Base-by-base conservation (phyloP, 139 green algal genomes). In the Tetradesmus obliquus region DNA sequence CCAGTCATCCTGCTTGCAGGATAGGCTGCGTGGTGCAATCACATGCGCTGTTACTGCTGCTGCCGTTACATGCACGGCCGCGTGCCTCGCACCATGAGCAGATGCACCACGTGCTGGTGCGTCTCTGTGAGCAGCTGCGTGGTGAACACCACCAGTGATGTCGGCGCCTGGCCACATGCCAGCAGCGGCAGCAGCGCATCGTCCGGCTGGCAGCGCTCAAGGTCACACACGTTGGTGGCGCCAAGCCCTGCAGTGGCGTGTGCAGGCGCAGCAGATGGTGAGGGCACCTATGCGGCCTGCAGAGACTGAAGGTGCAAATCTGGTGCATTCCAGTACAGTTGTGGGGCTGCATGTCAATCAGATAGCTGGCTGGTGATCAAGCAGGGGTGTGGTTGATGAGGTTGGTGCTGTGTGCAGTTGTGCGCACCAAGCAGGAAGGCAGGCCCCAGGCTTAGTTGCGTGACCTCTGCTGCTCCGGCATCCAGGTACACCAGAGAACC, bases 111-210 rank as follows among this genome's bases (percentile, higher is more conserved):
- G 19, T 71, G 60, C 2, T 57, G 89, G 55, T 94, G 94, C 9
- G 79, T 71, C 17, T 94, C 93, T 57, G 93, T 92, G 15, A 96
- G 91, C 86, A 95, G 93, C 82, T 91, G 88, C 19, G 93, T 95
- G 15, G 84, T 93, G 20, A 93, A 86, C 5, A 95, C 81, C 17
- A 90, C 89, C 12, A 96, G 88, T 0, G 84, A 83, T 0, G 53
- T 89, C 1, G 92, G 89, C 0, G 54, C 9, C 22, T 57, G 0
- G 0, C 24, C 62, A 9, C 55, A 81, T 2, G 24, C 24, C 53
- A 96, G 80, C 51, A 32, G 32, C 1, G 79, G 84, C 53, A 93
- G 84, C 51, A 95, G 91, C 2, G 90, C 93, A 87, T 96, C 96
- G 0, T 92, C 89, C 0, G 93, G 55, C 71, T 76, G 80, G 51